Evolutionary conservation across 305 asterid species (phyloP).

Genomic region (Fraxinus platypoda): DNA sequence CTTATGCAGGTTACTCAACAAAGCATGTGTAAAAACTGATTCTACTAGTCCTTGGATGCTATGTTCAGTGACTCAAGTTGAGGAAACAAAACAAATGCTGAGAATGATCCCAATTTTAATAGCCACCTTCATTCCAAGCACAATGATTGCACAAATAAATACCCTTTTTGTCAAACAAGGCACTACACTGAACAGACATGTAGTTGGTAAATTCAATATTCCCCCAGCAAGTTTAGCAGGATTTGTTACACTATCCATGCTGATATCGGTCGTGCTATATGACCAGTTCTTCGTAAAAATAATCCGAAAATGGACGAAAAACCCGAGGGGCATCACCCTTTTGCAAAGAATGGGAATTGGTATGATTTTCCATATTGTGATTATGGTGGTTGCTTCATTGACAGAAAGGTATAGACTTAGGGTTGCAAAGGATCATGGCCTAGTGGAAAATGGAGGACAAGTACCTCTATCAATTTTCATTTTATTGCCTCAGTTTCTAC

Average conservation of each 20-base stretch:
- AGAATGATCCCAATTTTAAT: slow-evolving; percentile 73
- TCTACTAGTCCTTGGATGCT: slow-evolving; percentile 65
- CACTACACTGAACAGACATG: slow-evolving; percentile 55
- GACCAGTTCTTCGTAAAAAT: slow-evolving; percentile 55
- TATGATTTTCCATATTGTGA: slow-evolving; percentile 55
- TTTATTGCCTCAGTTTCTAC: slow-evolving; percentile 72
- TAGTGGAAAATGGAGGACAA: slow-evolving; percentile 46
- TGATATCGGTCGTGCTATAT: slow-evolving; percentile 71
- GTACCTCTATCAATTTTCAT: slow-evolving; percentile 74
- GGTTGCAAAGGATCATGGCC: slow-evolving; percentile 51
- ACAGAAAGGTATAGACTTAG: slow-evolving; percentile 56
- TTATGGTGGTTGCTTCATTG: slow-evolving; percentile 62
- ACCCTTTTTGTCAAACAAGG: slow-evolving; percentile 91
- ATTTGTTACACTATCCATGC: slow-evolving; percentile 77
- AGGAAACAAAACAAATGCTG: slow-evolving; percentile 91
- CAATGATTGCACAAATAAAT: slow-evolving; percentile 78
- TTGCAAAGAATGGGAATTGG: slow-evolving; percentile 94
- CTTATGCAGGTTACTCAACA: slow-evolving; percentile 63
- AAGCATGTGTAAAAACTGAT: slow-evolving; percentile 58
- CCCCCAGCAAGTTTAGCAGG: slow-evolving; percentile 86
- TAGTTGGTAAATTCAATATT: slow-evolving; percentile 51
- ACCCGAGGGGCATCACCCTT: slow-evolving; percentile 77
- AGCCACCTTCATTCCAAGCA: slow-evolving; percentile 77
- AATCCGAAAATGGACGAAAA: slow-evolving; percentile 49
- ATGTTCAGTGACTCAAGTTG: slow-evolving; percentile 79